phyloP scores from a whole-genome alignment of 306 rosid genomes.

The Rosa persica region DNA sequence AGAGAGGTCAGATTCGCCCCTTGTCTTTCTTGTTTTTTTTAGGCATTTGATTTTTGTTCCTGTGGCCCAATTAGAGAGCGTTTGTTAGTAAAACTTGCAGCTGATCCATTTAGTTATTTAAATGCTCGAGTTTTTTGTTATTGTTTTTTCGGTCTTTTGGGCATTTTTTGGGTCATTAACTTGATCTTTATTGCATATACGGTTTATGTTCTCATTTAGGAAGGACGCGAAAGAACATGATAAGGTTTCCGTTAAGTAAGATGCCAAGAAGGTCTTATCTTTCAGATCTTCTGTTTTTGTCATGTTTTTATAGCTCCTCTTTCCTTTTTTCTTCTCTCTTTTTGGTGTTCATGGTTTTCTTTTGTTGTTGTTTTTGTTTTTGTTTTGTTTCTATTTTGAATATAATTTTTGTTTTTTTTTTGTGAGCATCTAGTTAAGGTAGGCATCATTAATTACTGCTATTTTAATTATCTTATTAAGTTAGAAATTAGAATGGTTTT shows the following conservation, averaged over 20 bases:
- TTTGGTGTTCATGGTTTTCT: background rate
- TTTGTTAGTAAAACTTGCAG: background rate
- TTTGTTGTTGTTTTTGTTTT: background rate
- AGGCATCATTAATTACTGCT: background rate
- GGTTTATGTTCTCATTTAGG: background rate
- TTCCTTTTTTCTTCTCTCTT: background rate
- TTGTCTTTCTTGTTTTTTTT: conserved; percentile 2
- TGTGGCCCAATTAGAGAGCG: background rate
- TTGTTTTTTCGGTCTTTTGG: background rate
- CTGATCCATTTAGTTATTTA: conserved; percentile 6
- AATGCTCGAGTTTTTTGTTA: background rate
- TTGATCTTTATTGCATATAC: background rate
- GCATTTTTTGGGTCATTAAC: background rate
- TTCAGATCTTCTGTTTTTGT: background rate
- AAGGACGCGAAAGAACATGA: background rate
- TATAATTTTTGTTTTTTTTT: too few relatives aligned
- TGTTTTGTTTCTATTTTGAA: too few relatives aligned
- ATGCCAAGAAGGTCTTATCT: background rate
- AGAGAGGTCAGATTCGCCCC: conserved; percentile 62
- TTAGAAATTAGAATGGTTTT: conserved; percentile 4
- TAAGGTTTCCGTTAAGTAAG: background rate
- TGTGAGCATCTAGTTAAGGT: background rate
- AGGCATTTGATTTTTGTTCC: conserved; percentile 3
- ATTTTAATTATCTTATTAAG: background rate
- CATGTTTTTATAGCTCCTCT: background rate